Evolutionary conservation across 2,329 filamentous ascomycete species (phyloP), one percentile per base, ranked within the genome.

Genomic region (Cyphellophora attinorum): DNA sequence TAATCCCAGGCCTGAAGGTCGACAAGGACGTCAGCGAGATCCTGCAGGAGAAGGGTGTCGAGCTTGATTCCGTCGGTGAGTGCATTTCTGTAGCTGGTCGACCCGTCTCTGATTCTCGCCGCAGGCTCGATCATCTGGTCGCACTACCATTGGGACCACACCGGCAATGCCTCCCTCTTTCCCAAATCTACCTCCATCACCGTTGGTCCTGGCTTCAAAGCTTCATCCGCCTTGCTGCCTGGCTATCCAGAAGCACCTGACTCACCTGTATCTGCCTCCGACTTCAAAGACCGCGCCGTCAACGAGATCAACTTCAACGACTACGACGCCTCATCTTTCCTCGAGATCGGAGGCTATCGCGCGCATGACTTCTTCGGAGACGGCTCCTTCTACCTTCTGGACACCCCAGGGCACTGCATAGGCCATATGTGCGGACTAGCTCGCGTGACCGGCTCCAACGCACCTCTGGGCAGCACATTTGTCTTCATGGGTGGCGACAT

Each of bases 401-500:
- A 63, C 17, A 45, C 63, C 2, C 68, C 69, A 1, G 72, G 72
- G 2, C 43, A 46, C 23, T 59, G 62, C 0, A 51, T 67, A 8
- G 67, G 65, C 2, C 68, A 72, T 45, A 54, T 70, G 12, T 63
- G 61, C 38, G 70, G 56, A 3, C 55, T 74, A 0, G 69, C 64
- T 2, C 54, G 69, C 5, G 64, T 60, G 0, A 56, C 55, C 19
- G 36, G 5, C 50, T 51, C 27, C 38, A 49, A 48, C n/a, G 21
- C 30, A 1, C n/a, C n/a, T n/a, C n/a, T n/a, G n/a, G n/a, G n/a
- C 51, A 16, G 19, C 5, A 44, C 51, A 1, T 72, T 70, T 44
- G 56, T 70, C 14, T 58, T 69, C 44, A 61, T 71, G 52, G 68
- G 64, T 12, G 67, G 64, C n/a, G 68, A 72, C 46, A 53, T 58